Percentiles rank a stretch among this genome's conserved stretches.
Conservation (phyloP, 1,139 yeast genomes). For the Pichia sp. region DNA sequence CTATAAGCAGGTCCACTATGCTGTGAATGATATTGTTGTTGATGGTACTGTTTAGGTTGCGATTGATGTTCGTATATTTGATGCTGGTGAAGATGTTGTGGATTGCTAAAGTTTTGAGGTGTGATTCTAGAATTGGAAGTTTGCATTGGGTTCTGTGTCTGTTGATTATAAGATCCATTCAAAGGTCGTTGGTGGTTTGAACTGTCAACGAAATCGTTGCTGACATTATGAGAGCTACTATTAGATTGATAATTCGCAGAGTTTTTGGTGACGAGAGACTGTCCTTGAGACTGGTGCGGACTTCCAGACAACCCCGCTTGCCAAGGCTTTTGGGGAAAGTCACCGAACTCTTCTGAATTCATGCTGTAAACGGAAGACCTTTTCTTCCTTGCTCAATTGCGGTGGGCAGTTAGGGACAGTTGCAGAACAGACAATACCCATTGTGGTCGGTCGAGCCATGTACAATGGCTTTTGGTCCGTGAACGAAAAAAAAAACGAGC, state of each 20-base stretch:
- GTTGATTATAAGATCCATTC: not conserved
- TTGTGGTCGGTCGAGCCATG: too few species aligned
- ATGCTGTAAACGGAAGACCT: not conserved
- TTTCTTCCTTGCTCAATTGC: not conserved
- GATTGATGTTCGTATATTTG: conserved; percentile 10
- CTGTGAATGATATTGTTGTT: conserved; percentile 8
- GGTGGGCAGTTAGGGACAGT: too few species aligned
- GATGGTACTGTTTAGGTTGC: conserved; percentile 13
- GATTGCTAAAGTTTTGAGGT: not conserved
- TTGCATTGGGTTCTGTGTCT: too few species aligned
- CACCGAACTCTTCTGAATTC: not conserved
- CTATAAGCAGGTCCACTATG: not conserved
- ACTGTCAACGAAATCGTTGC: not conserved
- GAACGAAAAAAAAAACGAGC: too few species aligned
- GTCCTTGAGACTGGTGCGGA: not conserved
- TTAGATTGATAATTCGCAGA: not conserved
- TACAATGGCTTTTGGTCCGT: too few species aligned
- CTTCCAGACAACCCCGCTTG: not conserved
- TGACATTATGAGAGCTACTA: not conserved
- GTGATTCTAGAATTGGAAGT: too few species aligned
- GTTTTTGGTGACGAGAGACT: not conserved
- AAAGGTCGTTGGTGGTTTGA: not conserved
- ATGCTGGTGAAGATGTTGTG: conserved; percentile 1
- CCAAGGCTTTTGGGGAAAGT: not conserved
- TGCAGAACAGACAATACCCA: too few species aligned